A percentile compares a stretch with the other conserved stretches of the same genome.
phyloP scores from a whole-genome alignment of 2,329 filamentous ascomycete genomes.

The Fusarium acutatum region DNA sequence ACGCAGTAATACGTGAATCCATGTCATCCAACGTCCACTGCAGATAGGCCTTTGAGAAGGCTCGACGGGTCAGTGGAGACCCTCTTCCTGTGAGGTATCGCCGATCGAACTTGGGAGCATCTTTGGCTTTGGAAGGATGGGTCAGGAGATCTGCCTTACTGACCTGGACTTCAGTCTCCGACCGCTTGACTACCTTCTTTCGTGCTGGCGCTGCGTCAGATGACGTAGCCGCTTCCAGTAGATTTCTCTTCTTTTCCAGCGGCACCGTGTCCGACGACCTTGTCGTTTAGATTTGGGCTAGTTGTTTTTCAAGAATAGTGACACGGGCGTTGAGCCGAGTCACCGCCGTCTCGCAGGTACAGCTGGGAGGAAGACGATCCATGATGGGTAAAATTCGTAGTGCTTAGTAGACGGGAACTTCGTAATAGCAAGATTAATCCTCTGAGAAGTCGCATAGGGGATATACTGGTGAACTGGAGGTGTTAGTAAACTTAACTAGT shows the following conservation, averaged over 20 bases:
- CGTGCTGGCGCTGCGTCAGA: background rate
- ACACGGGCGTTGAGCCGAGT: background rate
- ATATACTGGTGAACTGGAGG: accelerated
- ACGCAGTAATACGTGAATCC: background rate
- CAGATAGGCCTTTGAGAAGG: background rate
- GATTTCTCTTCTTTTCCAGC: background rate
- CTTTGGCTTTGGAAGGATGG: background rate
- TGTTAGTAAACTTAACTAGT: no score
- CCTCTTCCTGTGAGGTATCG: background rate
- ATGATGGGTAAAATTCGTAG: accelerated
- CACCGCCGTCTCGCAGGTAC: accelerated
- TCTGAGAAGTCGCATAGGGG: background rate
- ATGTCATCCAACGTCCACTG: background rate
- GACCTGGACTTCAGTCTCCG: background rate
- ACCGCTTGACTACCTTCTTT: background rate
- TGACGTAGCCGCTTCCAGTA: background rate
- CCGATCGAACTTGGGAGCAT: background rate
- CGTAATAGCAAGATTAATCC: background rate
- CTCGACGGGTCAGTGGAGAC: accelerated
- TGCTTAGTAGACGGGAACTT: background rate
- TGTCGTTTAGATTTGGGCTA: accelerated
- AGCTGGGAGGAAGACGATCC: no score
- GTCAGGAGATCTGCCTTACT: background rate
- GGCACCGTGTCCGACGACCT: accelerated
- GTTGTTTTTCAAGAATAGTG: background rate